A percentile compares a stretch with the other conserved stretches of the same genome.
phyloP scores from a whole-genome alignment of 2,329 filamentous ascomycete genomes.

The Dactylellina sp. region DNA sequence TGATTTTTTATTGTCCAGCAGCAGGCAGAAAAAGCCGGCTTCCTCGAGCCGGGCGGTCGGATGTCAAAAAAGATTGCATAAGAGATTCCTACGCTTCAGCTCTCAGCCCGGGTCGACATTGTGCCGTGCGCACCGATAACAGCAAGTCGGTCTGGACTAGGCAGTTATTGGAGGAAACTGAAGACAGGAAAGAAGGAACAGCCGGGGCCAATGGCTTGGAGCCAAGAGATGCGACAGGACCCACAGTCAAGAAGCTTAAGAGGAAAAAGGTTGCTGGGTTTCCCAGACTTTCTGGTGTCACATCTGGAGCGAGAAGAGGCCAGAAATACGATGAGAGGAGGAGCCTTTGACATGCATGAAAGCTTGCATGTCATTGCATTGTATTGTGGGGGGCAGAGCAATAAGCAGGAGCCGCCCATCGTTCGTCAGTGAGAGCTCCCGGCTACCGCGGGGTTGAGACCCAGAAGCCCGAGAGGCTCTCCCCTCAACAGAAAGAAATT shows the following conservation, averaged over 20 bases:
- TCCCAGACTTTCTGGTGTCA: constrained; percentile 37
- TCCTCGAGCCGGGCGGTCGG: constrained; percentile 47
- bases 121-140: constrained; percentile 56
- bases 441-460: constrained; percentile 52
- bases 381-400: constrained; percentile 47
- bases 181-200: constrained; percentile 34
- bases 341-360: constrained; percentile 55
- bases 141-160: constrained; percentile 37
- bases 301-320: constrained; percentile 41
- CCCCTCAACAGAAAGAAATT: constrained; percentile 35
- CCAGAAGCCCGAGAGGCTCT: constrained; percentile 27
- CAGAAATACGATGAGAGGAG: constrained; percentile 40
- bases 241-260: constrained; percentile 56
- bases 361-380: constrained; percentile 53
- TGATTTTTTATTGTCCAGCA: constrained; percentile 26
- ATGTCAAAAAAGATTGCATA: constrained; percentile 53
- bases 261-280: constrained; percentile 52
- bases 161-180: constrained; percentile 43
- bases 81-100: constrained; percentile 37
- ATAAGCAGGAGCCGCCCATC: constrained; percentile 29
- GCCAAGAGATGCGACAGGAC: constrained; percentile 48
- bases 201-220: constrained; percentile 32
- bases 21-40: constrained; percentile 28
- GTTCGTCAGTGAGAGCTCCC: constrained; percentile 34
- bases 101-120: constrained; percentile 55